Conservation (phyloP, 768 basidiomycete genomes). For the Austroboletus festivus region DNA sequence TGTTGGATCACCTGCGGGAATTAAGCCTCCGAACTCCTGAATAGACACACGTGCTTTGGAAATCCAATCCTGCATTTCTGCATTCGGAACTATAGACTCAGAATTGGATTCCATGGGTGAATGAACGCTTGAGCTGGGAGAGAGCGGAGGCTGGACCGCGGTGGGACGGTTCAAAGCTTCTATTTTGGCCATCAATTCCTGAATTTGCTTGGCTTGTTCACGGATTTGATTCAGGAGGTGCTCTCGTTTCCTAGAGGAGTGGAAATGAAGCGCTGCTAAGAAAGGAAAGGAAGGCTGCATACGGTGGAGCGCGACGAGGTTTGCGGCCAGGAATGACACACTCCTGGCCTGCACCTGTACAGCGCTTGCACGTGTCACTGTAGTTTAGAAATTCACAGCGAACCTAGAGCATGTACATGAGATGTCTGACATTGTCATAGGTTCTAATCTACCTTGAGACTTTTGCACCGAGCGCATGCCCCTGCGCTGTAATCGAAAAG, state of each 20-base stretch:
- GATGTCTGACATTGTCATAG: not conserved
- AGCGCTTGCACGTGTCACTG: constrained; percentile 73
- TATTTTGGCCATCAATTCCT: constrained; percentile 66
- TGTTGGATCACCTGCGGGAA: constrained; percentile 59
- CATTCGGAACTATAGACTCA: constrained; percentile 36
- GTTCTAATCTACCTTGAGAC: constrained; percentile 38
- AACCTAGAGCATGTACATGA: constrained; percentile 43
- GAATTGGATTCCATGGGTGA: constrained; percentile 27
- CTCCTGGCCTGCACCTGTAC: constrained; percentile 64
- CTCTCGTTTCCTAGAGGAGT: constrained; percentile 64
- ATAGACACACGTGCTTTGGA: constrained; percentile 67
- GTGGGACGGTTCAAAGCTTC: constrained; percentile 41
- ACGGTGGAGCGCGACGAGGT: constrained; percentile 78
- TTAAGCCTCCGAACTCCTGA: constrained; percentile 63
- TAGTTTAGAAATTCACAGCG: constrained; percentile 74
- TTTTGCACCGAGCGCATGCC: constrained; percentile 72
- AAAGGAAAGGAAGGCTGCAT: constrained; percentile 27
- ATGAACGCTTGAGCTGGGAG: constrained; percentile 26
- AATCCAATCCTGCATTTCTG: constrained; percentile 75
- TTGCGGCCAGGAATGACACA: constrained; percentile 83
- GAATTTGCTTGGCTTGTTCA: constrained; percentile 69
- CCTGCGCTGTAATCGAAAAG: constrained; percentile 37
- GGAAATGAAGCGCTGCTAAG: constrained; percentile 1
- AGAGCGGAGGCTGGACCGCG: constrained; percentile 36
- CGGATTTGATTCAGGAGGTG: constrained; percentile 74